phyloP scores from a whole-genome alignment of 2,329 filamentous ascomycete species.

The Colletotrichum echinochloae region DNA sequence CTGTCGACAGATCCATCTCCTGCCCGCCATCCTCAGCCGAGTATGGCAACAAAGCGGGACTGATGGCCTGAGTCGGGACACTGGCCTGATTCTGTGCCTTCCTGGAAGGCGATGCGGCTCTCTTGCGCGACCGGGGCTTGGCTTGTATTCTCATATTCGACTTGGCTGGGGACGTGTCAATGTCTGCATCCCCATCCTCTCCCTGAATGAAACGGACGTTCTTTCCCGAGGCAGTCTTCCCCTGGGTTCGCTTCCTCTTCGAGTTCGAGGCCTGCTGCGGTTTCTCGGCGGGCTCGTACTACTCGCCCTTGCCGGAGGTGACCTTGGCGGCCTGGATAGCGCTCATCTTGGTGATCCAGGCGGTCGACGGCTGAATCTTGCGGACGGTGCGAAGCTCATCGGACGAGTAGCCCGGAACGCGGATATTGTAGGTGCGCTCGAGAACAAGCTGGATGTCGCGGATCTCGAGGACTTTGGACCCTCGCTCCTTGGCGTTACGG shows the following conservation, averaged over 20 bases:
- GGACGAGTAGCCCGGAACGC: constrained; percentile 92
- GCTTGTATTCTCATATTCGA: neutral
- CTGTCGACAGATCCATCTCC: neutral
- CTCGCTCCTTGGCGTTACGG: constrained; percentile 91
- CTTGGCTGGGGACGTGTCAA: neutral
- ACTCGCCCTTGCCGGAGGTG: constrained; percentile 70
- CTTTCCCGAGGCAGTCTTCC: constrained; percentile 6
- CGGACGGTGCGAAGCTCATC: constrained; percentile 95
- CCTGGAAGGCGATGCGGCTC: constrained; percentile 6
- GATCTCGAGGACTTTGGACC: constrained; percentile 90
- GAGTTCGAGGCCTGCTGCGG: constrained; percentile 3
- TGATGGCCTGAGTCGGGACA: neutral
- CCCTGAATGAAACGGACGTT: constrained; percentile 25
- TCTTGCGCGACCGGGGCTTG: constrained; percentile 19
- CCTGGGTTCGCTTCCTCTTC: constrained; percentile 6
- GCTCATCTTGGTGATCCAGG: constrained; percentile 97
- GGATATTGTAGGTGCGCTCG: constrained; percentile 88
- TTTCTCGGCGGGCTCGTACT: constrained; percentile 45
- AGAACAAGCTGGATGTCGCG: constrained; percentile 86
- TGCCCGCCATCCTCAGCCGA: neutral
- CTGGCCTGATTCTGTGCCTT: neutral
- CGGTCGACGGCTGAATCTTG: constrained; percentile 88
- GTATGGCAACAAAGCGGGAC: constrained; percentile 9
- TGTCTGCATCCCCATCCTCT: constrained; percentile 3
- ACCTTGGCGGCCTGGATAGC: constrained; percentile 95